Evolutionary conservation across 169 alveolate species (phyloP).

Genomic region (Babesia ovata): DNA sequence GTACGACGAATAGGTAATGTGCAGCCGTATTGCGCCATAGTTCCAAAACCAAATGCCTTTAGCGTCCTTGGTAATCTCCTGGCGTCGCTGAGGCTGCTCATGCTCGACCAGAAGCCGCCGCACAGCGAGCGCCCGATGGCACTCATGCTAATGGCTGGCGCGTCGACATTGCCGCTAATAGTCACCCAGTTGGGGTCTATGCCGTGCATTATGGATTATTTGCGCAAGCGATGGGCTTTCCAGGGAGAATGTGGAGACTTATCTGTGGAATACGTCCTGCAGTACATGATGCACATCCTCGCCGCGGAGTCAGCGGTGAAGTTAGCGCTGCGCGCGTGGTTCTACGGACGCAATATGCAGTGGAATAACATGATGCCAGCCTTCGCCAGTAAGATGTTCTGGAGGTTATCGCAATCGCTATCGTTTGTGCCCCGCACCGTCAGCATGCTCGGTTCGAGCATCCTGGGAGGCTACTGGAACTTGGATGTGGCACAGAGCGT

Average conservation of each 20-base stretch:
- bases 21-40: conserved; percentile 34
- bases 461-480: conserved; percentile 34
- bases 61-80: conserved; percentile 23
- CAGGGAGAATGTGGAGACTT: conserved; percentile 55
- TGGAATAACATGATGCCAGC: neutral
- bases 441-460: conserved; percentile 3
- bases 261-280: conserved; percentile 19
- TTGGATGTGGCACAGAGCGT: neutral
- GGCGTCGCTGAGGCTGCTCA: conserved; percentile 31
- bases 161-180: conserved; percentile 8
- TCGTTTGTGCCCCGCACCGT: conserved; percentile 21
- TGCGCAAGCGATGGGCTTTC: conserved; percentile 66
- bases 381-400: neutral
- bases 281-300: neutral
- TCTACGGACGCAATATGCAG: conserved; percentile 13
- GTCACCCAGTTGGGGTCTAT: conserved; percentile 12
- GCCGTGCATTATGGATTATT: neutral
- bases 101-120: conserved; percentile 12
- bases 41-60: conserved; percentile 10
- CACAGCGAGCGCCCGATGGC: conserved; percentile 1
- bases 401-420: neutral
- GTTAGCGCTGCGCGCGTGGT: conserved; percentile 16
- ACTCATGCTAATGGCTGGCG: neutral
- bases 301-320: conserved; percentile 29
- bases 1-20: neutral